Evolutionary conservation across 2,329 filamentous ascomycete genomes (phyloP).

Genomic region (Monilinia aucupariae): DNA sequence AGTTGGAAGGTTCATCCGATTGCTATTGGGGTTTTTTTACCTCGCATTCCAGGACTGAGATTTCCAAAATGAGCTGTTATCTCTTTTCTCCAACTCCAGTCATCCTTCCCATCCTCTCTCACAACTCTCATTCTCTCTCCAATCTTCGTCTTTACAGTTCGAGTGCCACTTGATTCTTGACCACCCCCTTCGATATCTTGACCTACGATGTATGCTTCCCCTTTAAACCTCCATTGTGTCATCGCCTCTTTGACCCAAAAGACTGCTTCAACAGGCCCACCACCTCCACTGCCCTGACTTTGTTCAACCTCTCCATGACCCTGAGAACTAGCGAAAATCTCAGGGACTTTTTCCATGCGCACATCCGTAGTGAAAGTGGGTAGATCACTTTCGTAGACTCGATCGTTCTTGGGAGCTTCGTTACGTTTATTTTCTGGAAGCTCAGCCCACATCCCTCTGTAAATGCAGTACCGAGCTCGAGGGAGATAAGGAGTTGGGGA

Average conservation of each 20-base stretch:
- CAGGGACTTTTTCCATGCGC: slow-evolving; percentile 75
- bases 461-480: slow-evolving; percentile 74
- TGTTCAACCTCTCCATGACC: slow-evolving; percentile 42
- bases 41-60: slow-evolving; percentile 72
- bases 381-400: slow-evolving; percentile 68
- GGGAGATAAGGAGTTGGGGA: slow-evolving; percentile 40
- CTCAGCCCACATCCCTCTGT: slow-evolving; percentile 75
- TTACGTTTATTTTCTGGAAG: slow-evolving; percentile 70
- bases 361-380: slow-evolving; percentile 82
- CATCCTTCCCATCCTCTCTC: slow-evolving; percentile 31
- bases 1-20: neutral
- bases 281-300: slow-evolving; percentile 52
- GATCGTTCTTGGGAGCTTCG: slow-evolving; percentile 64
- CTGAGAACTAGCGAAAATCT: slow-evolving; percentile 55
- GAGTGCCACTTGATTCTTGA: slow-evolving; percentile 45
- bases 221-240: slow-evolving; percentile 82
- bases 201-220: slow-evolving; percentile 69
- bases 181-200: slow-evolving; percentile 55
- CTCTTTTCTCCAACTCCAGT: slow-evolving; percentile 70
- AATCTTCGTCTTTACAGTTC: slow-evolving; percentile 56
- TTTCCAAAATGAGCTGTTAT: slow-evolving; percentile 88
- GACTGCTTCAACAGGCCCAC: slow-evolving; percentile 71
- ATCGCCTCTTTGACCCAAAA: slow-evolving; percentile 69
- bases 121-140: slow-evolving; percentile 57
- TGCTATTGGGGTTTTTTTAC: slow-evolving; percentile 38